phyloP scores from a whole-genome alignment of 768 basidiomycete genomes.

The Gloeophyllum trabeum region DNA sequence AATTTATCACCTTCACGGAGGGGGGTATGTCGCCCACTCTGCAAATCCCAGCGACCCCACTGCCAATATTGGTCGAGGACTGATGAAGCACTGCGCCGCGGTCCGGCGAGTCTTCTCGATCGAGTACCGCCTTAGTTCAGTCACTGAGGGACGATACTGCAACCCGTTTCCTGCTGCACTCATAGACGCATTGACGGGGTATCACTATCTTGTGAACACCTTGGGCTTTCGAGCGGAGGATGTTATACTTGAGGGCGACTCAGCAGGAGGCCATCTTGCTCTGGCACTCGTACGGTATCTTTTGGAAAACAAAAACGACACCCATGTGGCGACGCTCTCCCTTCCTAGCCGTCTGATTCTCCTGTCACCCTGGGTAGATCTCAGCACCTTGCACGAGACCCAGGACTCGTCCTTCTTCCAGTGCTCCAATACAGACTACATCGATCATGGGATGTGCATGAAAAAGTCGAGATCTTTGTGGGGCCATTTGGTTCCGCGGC shows the following conservation, averaged over 20 bases:
- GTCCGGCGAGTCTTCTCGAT: slow-evolving; percentile 44
- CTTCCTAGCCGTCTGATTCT: slow-evolving; percentile 39
- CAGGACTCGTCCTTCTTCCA: slow-evolving; percentile 26
- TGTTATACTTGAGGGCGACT: slow-evolving; percentile 65
- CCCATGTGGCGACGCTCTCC: slow-evolving; percentile 21
- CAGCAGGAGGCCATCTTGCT: slow-evolving; percentile 67
- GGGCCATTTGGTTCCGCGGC: slow-evolving; percentile 35
- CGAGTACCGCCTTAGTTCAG: slow-evolving; percentile 61
- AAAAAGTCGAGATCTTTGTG: slow-evolving; percentile 29
- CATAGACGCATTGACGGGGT: slow-evolving; percentile 65
- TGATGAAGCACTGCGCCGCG: slow-evolving; percentile 31
- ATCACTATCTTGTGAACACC: slow-evolving; percentile 50
- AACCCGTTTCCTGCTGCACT: slow-evolving; percentile 69
- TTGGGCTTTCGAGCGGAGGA: slow-evolving; percentile 46
- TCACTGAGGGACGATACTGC: slow-evolving; percentile 25
- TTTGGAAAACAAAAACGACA: slow-evolving; percentile 28
- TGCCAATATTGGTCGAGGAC: slow-evolving; percentile 30
- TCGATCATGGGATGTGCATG: slow-evolving; percentile 10
- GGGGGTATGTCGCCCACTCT: slow-evolving; percentile 36
- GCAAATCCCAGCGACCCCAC: slow-evolving; percentile 45
- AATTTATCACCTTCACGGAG: slow-evolving; percentile 52
- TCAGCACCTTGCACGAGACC: slow-evolving; percentile 27
- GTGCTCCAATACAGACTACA: slow-evolving; percentile 20
- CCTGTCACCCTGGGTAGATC: slow-evolving; percentile 47
- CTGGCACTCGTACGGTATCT: slow-evolving; percentile 54